Conservation (phyloP, 2,329 filamentous ascomycete species). For the Westerdykella ornata region DNA sequence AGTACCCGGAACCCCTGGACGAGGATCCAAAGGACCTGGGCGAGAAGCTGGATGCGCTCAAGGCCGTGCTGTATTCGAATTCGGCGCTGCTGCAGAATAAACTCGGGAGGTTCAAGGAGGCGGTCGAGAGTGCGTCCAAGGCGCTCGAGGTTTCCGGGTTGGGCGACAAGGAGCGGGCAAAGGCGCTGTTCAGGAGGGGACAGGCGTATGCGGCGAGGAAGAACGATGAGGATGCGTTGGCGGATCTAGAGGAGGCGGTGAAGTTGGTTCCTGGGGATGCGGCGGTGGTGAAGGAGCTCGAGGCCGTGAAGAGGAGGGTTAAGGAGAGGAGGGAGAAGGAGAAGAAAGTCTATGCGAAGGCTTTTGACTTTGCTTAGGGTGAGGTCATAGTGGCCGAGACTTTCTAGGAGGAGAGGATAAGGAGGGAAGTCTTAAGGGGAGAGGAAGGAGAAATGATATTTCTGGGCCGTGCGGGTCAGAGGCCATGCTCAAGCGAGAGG, state of each 20-base stretch:
- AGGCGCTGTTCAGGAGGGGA: slow-evolving; percentile 79
- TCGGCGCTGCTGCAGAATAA: slow-evolving; percentile 80
- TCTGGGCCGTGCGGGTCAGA: no score
- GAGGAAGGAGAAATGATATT: no score
- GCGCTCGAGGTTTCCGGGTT: slow-evolving; percentile 61
- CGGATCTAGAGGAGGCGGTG: slow-evolving; percentile 40
- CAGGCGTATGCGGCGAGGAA: slow-evolving; percentile 68
- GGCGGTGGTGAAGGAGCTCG: slow-evolving; percentile 67
- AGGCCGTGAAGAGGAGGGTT: slow-evolving; percentile 68
- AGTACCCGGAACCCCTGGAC: slow-evolving; percentile 65
- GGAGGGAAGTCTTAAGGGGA: no score
- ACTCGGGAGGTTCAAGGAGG: slow-evolving; percentile 64
- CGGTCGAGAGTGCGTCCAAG: slow-evolving; percentile 60
- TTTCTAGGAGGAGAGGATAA: no score
- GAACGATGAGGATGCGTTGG: slow-evolving; percentile 70
- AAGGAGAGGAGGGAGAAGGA: slow-evolving; percentile 74
- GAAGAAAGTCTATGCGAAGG: slow-evolving; percentile 88
- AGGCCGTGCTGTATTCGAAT: slow-evolving; percentile 84
- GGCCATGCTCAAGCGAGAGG: no score
- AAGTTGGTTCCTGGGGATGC: slow-evolving; percentile 59
- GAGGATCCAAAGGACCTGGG: slow-evolving; percentile 63
- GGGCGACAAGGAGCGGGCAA: slow-evolving; percentile 73
- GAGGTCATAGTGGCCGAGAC: no score
- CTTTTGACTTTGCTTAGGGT: slow-evolving; percentile 55
- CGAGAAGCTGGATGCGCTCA: slow-evolving; percentile 62